Evolutionary conservation across 2,329 filamentous ascomycete genomes (phyloP).

Genomic region (Penicillium occitanis): DNA sequence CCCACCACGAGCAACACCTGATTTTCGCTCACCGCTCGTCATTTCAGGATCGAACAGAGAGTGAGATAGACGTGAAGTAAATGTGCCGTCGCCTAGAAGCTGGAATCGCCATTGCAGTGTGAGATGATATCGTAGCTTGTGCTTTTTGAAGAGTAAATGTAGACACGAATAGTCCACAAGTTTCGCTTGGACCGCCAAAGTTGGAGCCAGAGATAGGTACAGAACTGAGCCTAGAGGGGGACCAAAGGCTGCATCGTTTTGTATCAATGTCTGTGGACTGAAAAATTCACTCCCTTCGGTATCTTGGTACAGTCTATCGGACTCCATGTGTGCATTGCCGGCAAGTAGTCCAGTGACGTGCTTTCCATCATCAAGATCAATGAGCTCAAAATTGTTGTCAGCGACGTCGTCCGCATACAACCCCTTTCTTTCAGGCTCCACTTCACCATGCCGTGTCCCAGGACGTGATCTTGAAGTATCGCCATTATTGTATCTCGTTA

Average conservation of each 20-base stretch:
- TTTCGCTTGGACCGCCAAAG: conserved; percentile 71
- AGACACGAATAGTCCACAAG: conserved; percentile 77
- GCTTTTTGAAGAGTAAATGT: conserved; percentile 70
- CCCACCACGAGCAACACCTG: conserved; percentile 67
- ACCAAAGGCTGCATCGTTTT: conserved; percentile 30
- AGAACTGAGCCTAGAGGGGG: conserved; percentile 55
- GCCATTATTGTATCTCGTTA: conserved; percentile 38
- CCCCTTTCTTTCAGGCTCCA: not conserved
- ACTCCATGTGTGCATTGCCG: conserved; percentile 27
- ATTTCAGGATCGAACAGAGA: conserved; percentile 83
- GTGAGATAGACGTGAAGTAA: conserved; percentile 74
- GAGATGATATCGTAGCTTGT: conserved; percentile 71
- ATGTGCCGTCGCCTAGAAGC: conserved; percentile 79
- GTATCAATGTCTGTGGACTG: conserved; percentile 23
- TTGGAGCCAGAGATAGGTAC: conserved; percentile 69
- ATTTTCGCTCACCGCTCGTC: conserved; percentile 71
- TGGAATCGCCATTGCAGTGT: conserved; percentile 76
- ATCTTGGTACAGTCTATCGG: conserved; percentile 33
- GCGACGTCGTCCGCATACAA: conserved; percentile 12
- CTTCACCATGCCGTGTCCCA: not conserved
- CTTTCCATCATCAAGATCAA: conserved; percentile 36
- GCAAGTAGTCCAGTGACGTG: conserved; percentile 29
- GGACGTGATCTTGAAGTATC: conserved; percentile 29
- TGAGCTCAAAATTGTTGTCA: conserved; percentile 34
- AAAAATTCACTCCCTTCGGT: conserved; percentile 29